A percentile compares a stretch with the other conserved stretches of the same genome.
phyloP scores from a whole-genome alignment of 805 yeast species.

The Myxozyma sirexii region DNA sequence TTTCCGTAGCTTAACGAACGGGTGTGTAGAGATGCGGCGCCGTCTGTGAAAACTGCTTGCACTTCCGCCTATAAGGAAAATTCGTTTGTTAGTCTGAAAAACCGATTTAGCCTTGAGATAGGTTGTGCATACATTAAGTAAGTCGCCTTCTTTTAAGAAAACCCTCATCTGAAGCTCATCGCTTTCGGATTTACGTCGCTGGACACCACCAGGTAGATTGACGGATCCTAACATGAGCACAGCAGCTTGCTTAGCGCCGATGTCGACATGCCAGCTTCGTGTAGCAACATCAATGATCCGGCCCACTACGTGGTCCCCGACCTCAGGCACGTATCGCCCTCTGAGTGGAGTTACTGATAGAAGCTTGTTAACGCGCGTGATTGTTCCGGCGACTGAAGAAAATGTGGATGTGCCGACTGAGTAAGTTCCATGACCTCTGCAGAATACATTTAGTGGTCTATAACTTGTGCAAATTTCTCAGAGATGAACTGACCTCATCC shows the following conservation, averaged over 20 bases:
- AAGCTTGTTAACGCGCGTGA: slow-evolving; percentile 81
- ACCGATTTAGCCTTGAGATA: neutral
- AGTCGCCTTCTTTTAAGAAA: slow-evolving; percentile 92
- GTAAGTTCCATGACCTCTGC: slow-evolving; percentile 20
- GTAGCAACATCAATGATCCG: slow-evolving; percentile 92
- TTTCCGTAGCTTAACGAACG: slow-evolving; percentile 95
- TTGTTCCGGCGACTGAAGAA: slow-evolving; percentile 83
- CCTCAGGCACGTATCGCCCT: slow-evolving; percentile 80
- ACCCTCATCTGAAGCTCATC: slow-evolving; percentile 96
- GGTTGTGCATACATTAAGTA: slow-evolving; percentile 62
- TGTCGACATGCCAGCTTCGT: slow-evolving; percentile 94
- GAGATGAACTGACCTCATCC: slow-evolving; percentile 63
- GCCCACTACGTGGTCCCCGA: slow-evolving; percentile 96
- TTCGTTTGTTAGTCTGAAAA: neutral
- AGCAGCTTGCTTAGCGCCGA: slow-evolving; percentile 94
- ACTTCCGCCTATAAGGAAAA: slow-evolving; percentile 65
- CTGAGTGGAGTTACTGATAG: slow-evolving; percentile 82
- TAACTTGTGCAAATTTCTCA: neutral
- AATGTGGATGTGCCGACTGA: slow-evolving; percentile 8
- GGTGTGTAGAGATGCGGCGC: slow-evolving; percentile 91
- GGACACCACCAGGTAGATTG: slow-evolving; percentile 94
- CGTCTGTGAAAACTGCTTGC: slow-evolving; percentile 84
- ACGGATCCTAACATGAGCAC: slow-evolving; percentile 92
- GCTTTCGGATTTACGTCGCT: slow-evolving; percentile 89
- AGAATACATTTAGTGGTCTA: neutral